A percentile compares a stretch with the other conserved stretches of the same genome.
These are phyloP conservation scores for Croton setiger DNA, from an alignment of 441 rosid species.

Conservation along the genomic window DNA sequence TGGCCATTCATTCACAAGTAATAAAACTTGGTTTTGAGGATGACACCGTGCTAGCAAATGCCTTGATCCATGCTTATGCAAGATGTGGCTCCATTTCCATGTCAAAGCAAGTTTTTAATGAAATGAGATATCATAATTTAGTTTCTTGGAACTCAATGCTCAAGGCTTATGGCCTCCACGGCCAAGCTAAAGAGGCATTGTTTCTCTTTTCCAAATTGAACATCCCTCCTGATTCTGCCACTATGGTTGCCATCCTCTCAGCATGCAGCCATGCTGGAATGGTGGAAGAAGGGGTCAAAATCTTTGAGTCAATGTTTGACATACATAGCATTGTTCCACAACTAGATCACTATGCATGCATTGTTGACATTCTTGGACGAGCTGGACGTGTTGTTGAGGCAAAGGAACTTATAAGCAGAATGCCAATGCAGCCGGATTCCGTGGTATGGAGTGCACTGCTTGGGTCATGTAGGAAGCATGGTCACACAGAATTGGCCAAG, in stretches of 20 bases:
- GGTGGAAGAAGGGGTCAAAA: constrained; percentile 55
- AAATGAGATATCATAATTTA: constrained; percentile 45
- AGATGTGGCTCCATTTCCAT: constrained; percentile 57
- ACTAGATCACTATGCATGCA: constrained; percentile 71
- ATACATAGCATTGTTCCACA: constrained; percentile 46
- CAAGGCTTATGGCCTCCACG: constrained; percentile 67
- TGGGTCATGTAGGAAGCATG: constrained; percentile 72
- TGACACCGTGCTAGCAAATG: constrained; percentile 53
- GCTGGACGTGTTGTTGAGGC: constrained; percentile 66
- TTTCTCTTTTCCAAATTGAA: constrained; percentile 51
- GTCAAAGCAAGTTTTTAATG: constrained; percentile 55
- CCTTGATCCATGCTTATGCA: constrained; percentile 73
- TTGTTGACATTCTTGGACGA: constrained; percentile 70
- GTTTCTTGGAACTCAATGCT: constrained; percentile 82
- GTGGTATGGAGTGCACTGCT: constrained; percentile 75
- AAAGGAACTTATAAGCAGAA: constrained; percentile 41
- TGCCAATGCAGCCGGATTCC: constrained; percentile 71
- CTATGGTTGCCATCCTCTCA: constrained; percentile 70
- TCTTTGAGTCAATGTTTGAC: constrained; percentile 51
- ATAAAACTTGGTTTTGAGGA: constrained; percentile 51
- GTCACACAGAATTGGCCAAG: constrained; percentile 47
- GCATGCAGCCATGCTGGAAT: constrained; percentile 83
- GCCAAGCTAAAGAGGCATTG: constrained; percentile 59
- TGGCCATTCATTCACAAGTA: constrained; percentile 52
- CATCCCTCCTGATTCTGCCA: constrained; percentile 55